phyloP scores from a whole-genome alignment of 1,284 basidiomycete genomes.

The Moesziomyces aphidis region DNA sequence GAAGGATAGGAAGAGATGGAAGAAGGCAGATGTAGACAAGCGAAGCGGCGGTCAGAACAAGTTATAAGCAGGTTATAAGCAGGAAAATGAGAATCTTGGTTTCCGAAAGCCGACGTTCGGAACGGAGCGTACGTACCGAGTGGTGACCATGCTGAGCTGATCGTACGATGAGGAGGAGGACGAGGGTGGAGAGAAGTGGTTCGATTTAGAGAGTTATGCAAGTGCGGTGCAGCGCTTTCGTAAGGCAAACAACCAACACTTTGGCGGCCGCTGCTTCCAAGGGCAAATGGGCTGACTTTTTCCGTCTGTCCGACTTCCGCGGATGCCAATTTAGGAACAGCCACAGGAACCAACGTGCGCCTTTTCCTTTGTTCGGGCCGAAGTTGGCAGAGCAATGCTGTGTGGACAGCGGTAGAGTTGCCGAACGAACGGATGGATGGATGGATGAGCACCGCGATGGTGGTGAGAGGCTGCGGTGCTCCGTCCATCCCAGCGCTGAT shows the following conservation, averaged over 20 bases:
- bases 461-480: neutral
- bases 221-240: constrained; percentile 11
- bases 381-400: constrained; percentile 1
- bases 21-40: neutral
- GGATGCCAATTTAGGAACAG: constrained; percentile 6
- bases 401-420: neutral
- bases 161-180: neutral
- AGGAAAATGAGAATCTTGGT: too few species aligned
- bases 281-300: constrained; percentile 35
- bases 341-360: neutral
- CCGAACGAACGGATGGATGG: constrained; percentile 13
- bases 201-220: neutral
- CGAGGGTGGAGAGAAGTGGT: neutral
- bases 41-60: neutral
- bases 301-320: constrained; percentile 27
- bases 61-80: neutral
- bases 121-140: constrained; percentile 22
- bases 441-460: constrained; percentile 7
- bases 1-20: constrained; percentile 14
- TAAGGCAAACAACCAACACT: constrained; percentile 6
- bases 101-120: neutral
- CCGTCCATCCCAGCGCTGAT: neutral
- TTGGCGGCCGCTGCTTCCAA: neutral
- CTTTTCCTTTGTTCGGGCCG: constrained; percentile 7
- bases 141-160: constrained; percentile 32